Evolutionary conservation across 202 grass and related monocot genomes (phyloP).

Genomic region (Alloteropsis angusta): DNA sequence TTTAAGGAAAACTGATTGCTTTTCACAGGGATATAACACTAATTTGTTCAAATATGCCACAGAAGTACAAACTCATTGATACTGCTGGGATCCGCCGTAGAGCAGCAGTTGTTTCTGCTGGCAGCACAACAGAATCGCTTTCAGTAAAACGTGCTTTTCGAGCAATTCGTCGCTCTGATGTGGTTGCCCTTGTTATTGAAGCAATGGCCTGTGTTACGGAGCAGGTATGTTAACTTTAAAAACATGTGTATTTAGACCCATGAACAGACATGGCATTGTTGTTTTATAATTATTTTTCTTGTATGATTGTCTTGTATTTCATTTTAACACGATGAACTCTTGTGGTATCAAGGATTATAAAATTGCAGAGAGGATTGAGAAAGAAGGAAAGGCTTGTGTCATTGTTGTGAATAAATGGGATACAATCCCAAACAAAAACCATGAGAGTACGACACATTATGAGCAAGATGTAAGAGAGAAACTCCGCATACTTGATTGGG

Average conservation of each 20-base stretch:
- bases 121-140: conserved; percentile 76
- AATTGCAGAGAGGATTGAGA: conserved; percentile 95
- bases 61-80: conserved; percentile 94
- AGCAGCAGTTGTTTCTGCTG: conserved; percentile 76
- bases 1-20: background rate
- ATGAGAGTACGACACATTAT: conserved; percentile 77
- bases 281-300: background rate
- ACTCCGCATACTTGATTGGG: conserved; percentile 80
- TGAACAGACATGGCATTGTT: background rate
- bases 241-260: background rate
- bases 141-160: conserved; percentile 89
- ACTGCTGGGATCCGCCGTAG: conserved; percentile 87
- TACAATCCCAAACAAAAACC: conserved; percentile 96
- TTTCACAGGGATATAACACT: background rate
- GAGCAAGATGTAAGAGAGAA: conserved; percentile 92
- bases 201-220: conserved; percentile 80
- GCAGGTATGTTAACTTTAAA: conserved; percentile 41
- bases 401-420: conserved; percentile 99
- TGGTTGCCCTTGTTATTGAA: conserved; percentile 89
- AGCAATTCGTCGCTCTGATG: conserved; percentile 79
- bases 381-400: conserved; percentile 88
- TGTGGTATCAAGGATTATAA: conserved; percentile 60
- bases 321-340: conserved; percentile 10
- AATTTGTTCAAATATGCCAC: conserved; percentile 27
- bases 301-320: background rate